Percentiles rank a stretch among this genome's conserved stretches.
phyloP scores from a whole-genome alignment of 345 rosid species.

The Dimocarpus longan region DNA sequence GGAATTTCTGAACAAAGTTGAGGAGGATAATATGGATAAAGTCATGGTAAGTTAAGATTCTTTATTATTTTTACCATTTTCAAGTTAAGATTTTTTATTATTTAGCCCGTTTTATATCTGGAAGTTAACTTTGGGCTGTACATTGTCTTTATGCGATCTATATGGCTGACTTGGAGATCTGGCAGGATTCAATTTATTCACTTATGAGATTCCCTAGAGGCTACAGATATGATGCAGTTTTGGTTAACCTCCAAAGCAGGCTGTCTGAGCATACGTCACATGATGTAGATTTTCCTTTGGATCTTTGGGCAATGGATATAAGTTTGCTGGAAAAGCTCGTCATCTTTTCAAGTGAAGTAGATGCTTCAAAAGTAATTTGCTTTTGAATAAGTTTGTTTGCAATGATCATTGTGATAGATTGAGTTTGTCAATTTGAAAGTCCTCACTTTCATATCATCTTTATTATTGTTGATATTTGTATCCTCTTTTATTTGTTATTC shows the following conservation, averaged over 20 bases:
- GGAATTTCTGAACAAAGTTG: slow-evolving; percentile 37
- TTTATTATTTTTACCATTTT: slow-evolving; percentile 15
- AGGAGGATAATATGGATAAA: slow-evolving; percentile 50
- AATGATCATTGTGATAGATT: background rate
- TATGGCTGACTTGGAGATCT: slow-evolving; percentile 26
- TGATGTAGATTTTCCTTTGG: slow-evolving; percentile 40
- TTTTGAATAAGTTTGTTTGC: slow-evolving; percentile 6
- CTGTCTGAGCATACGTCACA: slow-evolving; percentile 39
- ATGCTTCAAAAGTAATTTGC: slow-evolving; percentile 47
- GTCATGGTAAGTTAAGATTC: slow-evolving; percentile 54
- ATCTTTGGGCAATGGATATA: slow-evolving; percentile 46
- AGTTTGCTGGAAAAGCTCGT: slow-evolving; percentile 68
- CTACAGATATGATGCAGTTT: slow-evolving; percentile 30
- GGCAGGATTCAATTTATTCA: slow-evolving; percentile 69
- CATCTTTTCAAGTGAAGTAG: slow-evolving; percentile 41
- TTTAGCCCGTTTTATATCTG: slow-evolving; percentile 10
- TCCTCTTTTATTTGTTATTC: background rate
- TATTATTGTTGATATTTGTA: background rate
- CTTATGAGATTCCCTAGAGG: slow-evolving; percentile 86
- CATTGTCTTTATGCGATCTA: slow-evolving; percentile 10
- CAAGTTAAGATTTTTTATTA: slow-evolving; percentile 24
- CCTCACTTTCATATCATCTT: background rate
- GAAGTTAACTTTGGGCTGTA: slow-evolving; percentile 3
- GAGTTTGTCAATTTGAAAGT: background rate
- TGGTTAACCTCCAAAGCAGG: slow-evolving; percentile 30